Evolutionary conservation across 345 rosid species (phyloP).

Genomic region (Gossypium stocksii): DNA sequence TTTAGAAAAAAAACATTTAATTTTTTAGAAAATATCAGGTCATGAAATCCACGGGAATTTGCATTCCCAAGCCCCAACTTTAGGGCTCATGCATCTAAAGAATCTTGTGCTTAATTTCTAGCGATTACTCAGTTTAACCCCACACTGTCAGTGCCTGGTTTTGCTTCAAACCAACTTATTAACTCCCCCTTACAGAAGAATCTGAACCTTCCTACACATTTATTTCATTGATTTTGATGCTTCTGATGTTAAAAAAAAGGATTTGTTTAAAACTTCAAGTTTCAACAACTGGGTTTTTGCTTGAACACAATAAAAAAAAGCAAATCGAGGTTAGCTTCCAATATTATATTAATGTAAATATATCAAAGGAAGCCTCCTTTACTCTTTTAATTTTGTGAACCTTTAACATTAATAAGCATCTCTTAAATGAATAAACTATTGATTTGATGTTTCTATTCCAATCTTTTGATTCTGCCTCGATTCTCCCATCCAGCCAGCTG

Average conservation of each 20-base stretch:
- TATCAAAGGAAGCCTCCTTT: constrained; percentile 53
- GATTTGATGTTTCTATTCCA: constrained; percentile 47
- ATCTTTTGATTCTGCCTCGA: constrained; percentile 22
- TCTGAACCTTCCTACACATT: constrained; percentile 47
- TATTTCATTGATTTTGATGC: constrained; percentile 41
- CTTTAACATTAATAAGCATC: constrained; percentile 30
- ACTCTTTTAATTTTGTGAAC: constrained; percentile 39
- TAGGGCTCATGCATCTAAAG: constrained; percentile 30
- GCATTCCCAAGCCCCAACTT: constrained; percentile 25
- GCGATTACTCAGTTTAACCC: constrained; percentile 39
- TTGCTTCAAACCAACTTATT: constrained; percentile 16
- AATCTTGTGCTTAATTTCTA: constrained; percentile 25
- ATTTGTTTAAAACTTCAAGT: constrained; percentile 42
- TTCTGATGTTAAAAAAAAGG: constrained; percentile 31
- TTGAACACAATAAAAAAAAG: constrained; percentile 18
- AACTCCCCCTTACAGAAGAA: constrained; percentile 17
- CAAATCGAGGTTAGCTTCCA: constrained; percentile 27
- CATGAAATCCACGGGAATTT: constrained; percentile 25
- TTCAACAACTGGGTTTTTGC: constrained; percentile 61
- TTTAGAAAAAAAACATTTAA: constrained; percentile 16
- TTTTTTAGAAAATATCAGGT: constrained; percentile 21
- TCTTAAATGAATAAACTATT: constrained; percentile 30
- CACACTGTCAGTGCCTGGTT: constrained; percentile 29
- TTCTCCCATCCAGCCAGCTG: constrained; percentile 1
- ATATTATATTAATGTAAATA: constrained; percentile 25